Evolutionary conservation across 805 yeast species (phyloP), one percentile per base, ranked within the genome.

Genomic region (Wickerhamiella lipophila): DNA sequence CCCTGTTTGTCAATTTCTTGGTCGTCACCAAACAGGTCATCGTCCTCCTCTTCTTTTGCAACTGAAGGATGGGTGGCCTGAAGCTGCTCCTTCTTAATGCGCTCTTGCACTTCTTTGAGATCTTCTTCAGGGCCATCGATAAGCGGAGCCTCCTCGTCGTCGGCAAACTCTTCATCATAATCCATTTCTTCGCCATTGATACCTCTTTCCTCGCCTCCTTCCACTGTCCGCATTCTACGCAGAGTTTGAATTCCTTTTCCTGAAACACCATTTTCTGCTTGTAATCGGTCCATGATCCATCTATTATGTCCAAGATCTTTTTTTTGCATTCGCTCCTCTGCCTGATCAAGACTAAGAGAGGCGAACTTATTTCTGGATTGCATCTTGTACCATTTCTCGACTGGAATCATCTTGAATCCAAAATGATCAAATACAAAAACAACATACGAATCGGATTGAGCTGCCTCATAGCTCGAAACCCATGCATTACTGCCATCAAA

Each of bases 71-170:
- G 95, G 55, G 78, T 75, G 1, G 64, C 61, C 52, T 58, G 62
- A 13, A 64, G 57, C 55, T 58, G 64, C 50, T 65, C 68, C 49
- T 58, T 59, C 52, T 65, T 65, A 54, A 65, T 61, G 43, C 64
- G 61, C 30, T 61, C 76, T 64, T 92, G 96, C 46, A 87, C 83
- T 53, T 86, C 83, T 63, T 83, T 87, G 63, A 85, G 83, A 60
- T 92, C 97, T 60, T 92, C 96, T 60, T 89, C 97, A 53, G 88
- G 73, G 42, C 96, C 96, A 60, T 89, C 97, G 72, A 89, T 78
- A 51, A 92, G 83, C 25, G 98, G 98, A 1, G 97, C 97, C 63
- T 89, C 98, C 68, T 92, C 98, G 64, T 92, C 98, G 64, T 92
- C 98, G 23, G 92, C 96, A 66, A 92, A 92, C 63, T 88, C 96